These are phyloP conservation scores for Ilyonectria destructans DNA, from an alignment of 2,329 filamentous ascomycete genomes.

Conservation along the genomic window DNA sequence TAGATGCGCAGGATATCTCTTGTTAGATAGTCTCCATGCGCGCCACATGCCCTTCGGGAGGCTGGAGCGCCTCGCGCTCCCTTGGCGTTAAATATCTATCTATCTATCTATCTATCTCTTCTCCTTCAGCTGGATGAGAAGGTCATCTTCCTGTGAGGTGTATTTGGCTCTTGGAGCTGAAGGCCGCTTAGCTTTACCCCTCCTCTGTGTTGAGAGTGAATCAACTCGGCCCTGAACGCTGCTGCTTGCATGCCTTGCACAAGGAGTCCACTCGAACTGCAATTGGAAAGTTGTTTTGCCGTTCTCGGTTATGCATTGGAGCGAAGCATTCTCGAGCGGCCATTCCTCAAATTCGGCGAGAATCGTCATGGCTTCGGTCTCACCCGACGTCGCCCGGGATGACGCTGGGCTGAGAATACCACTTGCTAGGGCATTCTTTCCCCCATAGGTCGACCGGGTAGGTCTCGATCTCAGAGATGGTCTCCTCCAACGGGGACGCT, in stretches of 20 bases:
- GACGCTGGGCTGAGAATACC: conserved; percentile 21
- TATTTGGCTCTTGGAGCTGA: background rate
- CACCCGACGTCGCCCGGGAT: no score
- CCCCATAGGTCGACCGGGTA: background rate
- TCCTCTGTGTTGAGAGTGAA: background rate
- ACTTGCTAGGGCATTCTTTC: background rate
- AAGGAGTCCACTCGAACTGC: conserved; percentile 13
- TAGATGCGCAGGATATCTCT: no score
- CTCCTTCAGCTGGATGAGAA: conserved; percentile 6
- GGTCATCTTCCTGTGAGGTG: background rate
- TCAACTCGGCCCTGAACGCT: background rate
- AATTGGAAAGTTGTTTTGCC: conserved; percentile 5
- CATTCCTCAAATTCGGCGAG: no score
- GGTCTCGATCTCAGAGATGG: background rate
- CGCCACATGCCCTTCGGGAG: no score
- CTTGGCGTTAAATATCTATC: no score
- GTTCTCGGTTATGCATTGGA: background rate
- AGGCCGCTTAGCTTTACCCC: background rate
- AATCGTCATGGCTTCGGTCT: no score
- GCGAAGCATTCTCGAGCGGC: conserved; percentile 11
- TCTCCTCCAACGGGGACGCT: background rate
- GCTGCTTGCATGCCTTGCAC: background rate
- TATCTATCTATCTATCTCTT: no score
- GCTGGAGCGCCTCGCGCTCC: no score
- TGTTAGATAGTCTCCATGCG: no score